Percentiles rank a stretch among this genome's conserved stretches.
Conservation (phyloP, 176 grass and related monocot genomes). For the Typha latifolia region DNA sequence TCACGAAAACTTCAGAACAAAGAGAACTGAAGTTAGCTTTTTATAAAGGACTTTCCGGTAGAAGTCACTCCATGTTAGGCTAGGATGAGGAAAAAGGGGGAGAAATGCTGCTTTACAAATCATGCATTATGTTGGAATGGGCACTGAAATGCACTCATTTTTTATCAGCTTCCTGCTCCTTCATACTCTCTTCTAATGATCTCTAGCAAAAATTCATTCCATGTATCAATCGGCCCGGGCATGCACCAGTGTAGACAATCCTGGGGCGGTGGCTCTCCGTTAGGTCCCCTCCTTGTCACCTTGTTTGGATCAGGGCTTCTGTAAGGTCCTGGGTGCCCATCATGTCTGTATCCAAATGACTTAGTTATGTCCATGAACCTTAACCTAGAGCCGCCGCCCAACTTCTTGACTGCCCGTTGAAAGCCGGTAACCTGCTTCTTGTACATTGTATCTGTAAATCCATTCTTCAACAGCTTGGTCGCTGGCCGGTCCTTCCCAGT, state of each 20-base stretch:
- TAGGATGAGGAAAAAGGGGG: background rate
- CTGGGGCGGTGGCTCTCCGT: constrained; percentile 79
- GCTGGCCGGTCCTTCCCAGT: constrained; percentile 64
- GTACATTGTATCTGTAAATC: constrained; percentile 71
- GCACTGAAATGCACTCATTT: constrained; percentile 1
- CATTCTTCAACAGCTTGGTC: constrained; percentile 46
- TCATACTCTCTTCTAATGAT: constrained; percentile 57
- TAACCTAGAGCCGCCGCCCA: constrained; percentile 35
- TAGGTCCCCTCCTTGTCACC: constrained; percentile 73
- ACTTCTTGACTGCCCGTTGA: constrained; percentile 47
- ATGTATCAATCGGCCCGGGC: constrained; percentile 83
- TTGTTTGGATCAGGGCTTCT: constrained; percentile 82
- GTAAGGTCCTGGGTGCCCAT: constrained; percentile 90
- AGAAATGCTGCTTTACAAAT: background rate
- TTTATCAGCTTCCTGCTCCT: constrained; percentile 30
- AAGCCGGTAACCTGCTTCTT: constrained; percentile 58
- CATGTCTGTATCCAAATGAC: constrained; percentile 60
- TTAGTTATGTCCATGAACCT: constrained; percentile 86
- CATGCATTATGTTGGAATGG: background rate
- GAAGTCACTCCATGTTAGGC: too few relatives aligned
- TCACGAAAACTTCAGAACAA: too few relatives aligned
- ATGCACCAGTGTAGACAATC: constrained; percentile 99
- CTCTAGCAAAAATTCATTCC: constrained; percentile 92
- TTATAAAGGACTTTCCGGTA: too few relatives aligned
- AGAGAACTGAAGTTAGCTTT: too few relatives aligned